Evolutionary conservation across 2,329 filamentous ascomycete genomes (phyloP).

Genomic region (Teratosphaeria pseudoeucalypti): DNA sequence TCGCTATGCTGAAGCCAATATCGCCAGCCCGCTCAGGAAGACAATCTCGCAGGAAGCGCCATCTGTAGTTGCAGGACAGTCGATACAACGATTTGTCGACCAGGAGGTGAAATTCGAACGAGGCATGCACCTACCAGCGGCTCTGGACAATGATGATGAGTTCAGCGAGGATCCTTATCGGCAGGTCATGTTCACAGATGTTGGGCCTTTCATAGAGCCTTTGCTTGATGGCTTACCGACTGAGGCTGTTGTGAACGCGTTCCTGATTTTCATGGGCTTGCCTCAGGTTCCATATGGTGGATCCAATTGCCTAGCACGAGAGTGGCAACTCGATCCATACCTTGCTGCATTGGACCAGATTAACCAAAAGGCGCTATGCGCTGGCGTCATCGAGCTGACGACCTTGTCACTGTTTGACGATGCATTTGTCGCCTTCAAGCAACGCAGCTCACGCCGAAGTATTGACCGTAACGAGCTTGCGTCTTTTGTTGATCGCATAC

Average conservation of each 20-base stretch:
- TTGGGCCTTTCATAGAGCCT: constrained; percentile 51
- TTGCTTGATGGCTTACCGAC: constrained; percentile 27
- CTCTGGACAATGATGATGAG: constrained; percentile 62
- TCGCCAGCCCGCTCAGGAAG: background rate
- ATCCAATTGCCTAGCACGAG: constrained; percentile 19
- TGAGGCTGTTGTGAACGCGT: constrained; percentile 54
- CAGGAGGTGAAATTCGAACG: constrained; percentile 42
- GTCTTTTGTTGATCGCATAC: constrained; percentile 33
- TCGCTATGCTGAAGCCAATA: constrained; percentile 25
- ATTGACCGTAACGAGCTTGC: background rate
- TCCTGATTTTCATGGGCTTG: constrained; percentile 36
- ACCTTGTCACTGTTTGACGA: constrained; percentile 6
- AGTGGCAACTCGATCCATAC: constrained; percentile 2
- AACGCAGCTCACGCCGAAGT: background rate
- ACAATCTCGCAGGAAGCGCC: background rate
- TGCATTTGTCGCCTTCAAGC: constrained; percentile 4
- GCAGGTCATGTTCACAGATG: constrained; percentile 68
- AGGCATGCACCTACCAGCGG: constrained; percentile 35
- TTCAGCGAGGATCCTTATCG: constrained; percentile 57
- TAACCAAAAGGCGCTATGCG: background rate
- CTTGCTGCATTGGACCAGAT: background rate
- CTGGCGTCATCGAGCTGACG: constrained; percentile 1
- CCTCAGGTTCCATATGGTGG: constrained; percentile 39
- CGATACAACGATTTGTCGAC: constrained; percentile 30
- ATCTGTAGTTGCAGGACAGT: background rate